Percentiles rank a stretch among this genome's conserved stretches.
Conservation (phyloP, 2,329 filamentous ascomycete genomes). For the Chaetomium olivaceum region DNA sequence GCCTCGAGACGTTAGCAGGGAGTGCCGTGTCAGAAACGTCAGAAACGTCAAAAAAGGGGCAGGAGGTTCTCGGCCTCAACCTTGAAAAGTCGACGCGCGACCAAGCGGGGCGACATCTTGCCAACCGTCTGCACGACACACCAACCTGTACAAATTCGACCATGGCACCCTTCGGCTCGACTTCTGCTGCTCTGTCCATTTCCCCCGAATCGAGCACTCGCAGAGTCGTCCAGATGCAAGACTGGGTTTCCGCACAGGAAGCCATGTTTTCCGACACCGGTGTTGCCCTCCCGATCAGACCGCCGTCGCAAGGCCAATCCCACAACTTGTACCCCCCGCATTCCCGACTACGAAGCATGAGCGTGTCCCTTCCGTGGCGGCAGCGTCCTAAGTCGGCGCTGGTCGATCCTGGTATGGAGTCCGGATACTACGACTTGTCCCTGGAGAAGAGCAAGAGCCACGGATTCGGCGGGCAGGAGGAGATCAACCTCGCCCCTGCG, state of each 20-base stretch:
- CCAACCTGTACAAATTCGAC: slow-evolving; percentile 9
- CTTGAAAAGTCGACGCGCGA: neutral
- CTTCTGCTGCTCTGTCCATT: neutral
- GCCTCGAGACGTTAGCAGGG: slow-evolving; percentile 13
- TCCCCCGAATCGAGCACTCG: slow-evolving; percentile 18
- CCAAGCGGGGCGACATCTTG: slow-evolving; percentile 1
- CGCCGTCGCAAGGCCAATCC: slow-evolving; percentile 27
- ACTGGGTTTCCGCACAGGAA: slow-evolving; percentile 40
- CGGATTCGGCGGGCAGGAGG: slow-evolving; percentile 18
- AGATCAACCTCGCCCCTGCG: slow-evolving; percentile 8
- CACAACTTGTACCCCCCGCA: slow-evolving; percentile 35
- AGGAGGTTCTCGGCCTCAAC: neutral
- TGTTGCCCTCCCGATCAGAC: slow-evolving; percentile 24
- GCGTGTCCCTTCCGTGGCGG: slow-evolving; percentile 52
- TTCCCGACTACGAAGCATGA: slow-evolving; percentile 51
- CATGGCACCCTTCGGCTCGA: slow-evolving; percentile 5
- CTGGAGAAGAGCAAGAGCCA: slow-evolving; percentile 37
- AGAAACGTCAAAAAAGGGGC: neutral
- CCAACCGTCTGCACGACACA: neutral
- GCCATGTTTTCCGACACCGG: slow-evolving; percentile 42
- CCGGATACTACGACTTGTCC: slow-evolving; percentile 31
- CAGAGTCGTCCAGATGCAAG: slow-evolving; percentile 30
- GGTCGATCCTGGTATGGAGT: slow-evolving; percentile 38
- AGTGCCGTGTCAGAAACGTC: neutral
- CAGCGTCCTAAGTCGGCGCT: slow-evolving; percentile 47